Conservation (phyloP, 345 rosid genomes). For the Gossypioides kirkii region DNA sequence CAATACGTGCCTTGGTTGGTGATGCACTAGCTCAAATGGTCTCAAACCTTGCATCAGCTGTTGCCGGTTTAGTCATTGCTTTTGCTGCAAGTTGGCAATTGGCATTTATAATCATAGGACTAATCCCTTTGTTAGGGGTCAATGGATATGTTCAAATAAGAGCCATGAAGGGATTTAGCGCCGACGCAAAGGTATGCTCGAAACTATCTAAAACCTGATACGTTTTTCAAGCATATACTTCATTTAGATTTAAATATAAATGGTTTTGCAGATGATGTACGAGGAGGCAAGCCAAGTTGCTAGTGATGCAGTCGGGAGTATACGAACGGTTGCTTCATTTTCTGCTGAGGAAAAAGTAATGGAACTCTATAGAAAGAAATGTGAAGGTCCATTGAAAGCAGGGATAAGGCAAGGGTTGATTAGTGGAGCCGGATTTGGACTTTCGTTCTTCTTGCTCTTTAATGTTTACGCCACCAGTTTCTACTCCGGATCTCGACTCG, state of each 20-base stretch:
- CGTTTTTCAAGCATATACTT: neutral
- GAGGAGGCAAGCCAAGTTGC: constrained; percentile 94
- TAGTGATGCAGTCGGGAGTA: constrained; percentile 84
- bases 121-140: no score
- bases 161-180: no score
- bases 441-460: constrained; percentile 54
- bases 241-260: neutral
- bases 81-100: no score
- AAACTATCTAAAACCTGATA: neutral
- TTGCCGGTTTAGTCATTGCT: no score
- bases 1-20: constrained; percentile 66
- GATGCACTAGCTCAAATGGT: constrained; percentile 63
- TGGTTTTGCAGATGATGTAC: constrained; percentile 57
- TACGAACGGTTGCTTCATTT: constrained; percentile 84
- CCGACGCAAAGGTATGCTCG: no score
- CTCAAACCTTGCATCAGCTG: constrained; percentile 16
- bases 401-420: constrained; percentile 68
- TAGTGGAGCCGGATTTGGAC: constrained; percentile 69
- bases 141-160: no score
- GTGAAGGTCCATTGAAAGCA: constrained; percentile 66
- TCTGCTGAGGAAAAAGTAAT: constrained; percentile 84
- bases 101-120: no score
- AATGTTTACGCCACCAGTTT: constrained; percentile 59
- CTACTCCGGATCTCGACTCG: constrained; percentile 72
- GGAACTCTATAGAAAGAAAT: constrained; percentile 61